These are phyloP conservation scores for Gossypium rotundifolium DNA, from an alignment of 345 rosid genomes.

Conservation along the genomic window DNA sequence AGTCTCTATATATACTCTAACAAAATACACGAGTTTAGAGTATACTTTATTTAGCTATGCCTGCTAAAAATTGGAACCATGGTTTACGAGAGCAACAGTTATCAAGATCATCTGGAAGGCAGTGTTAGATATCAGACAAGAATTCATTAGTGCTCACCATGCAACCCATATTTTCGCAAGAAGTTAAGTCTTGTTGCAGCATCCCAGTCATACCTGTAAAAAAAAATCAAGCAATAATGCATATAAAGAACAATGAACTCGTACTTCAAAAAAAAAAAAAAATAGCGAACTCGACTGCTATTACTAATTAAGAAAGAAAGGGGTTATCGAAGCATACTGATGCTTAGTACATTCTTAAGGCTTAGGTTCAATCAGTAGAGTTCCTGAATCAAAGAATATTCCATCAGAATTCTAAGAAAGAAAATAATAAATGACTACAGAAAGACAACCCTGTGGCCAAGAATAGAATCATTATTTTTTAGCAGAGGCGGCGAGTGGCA, in stretches of 20 bases:
- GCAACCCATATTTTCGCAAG: slow-evolving; percentile 71
- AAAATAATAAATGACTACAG: neutral
- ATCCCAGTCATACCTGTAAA: slow-evolving; percentile 81
- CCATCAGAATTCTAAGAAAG: neutral
- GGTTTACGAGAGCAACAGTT: too few species aligned
- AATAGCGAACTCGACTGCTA: neutral
- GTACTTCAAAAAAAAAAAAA: too few species aligned
- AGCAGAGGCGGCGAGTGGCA: too few species aligned
- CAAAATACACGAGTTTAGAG: too few species aligned
- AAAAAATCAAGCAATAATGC: slow-evolving; percentile 9
- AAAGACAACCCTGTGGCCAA: neutral
- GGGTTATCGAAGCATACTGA: slow-evolving; percentile 38
- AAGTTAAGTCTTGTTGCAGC: slow-evolving; percentile 86
- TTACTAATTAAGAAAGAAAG: neutral
- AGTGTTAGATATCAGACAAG: neutral
- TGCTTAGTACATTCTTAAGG: slow-evolving; percentile 97
- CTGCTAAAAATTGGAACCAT: too few species aligned
- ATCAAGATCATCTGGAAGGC: neutral
- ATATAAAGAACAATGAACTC: neutral
- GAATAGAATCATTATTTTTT: neutral
- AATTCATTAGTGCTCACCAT: slow-evolving; percentile 28
- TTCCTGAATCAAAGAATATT: slow-evolving; percentile 34
- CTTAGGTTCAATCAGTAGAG: slow-evolving; percentile 85
- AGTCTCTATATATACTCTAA: too few species aligned
- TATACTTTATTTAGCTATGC: too few species aligned